phyloP scores from a whole-genome alignment of 345 rosid species.

The Rhodamnia rubescens region DNA sequence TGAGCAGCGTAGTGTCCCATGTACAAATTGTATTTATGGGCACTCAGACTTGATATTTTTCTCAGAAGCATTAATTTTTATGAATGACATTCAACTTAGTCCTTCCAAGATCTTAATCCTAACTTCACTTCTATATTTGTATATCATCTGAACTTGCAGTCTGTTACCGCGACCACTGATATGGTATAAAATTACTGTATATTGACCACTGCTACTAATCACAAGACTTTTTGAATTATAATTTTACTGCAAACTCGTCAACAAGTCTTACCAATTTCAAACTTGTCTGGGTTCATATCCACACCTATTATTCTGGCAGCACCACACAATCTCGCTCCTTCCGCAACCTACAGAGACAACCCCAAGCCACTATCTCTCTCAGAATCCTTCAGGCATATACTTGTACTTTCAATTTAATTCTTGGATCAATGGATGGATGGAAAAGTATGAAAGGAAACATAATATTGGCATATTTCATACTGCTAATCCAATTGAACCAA shows the following conservation, averaged over 20 bases:
- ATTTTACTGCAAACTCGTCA: neutral
- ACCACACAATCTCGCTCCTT: constrained; percentile 73
- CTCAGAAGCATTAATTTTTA: neutral
- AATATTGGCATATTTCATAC: constrained; percentile 19
- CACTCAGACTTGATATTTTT: neutral
- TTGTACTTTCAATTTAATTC: neutral
- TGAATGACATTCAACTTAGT: neutral
- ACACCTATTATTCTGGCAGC: constrained; percentile 73
- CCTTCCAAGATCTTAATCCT: neutral
- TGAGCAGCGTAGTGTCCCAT: neutral
- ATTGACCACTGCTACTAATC: neutral
- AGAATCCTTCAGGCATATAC: neutral
- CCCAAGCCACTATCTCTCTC: neutral
- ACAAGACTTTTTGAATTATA: neutral
- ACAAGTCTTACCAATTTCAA: constrained; percentile 45
- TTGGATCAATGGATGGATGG: neutral
- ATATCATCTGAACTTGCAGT: neutral
- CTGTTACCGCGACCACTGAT: neutral
- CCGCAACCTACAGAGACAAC: constrained; percentile 49
- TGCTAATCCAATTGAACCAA: constrained; percentile 83
- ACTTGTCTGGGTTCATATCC: constrained; percentile 55
- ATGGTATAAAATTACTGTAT: neutral
- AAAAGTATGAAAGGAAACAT: neutral
- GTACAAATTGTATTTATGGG: neutral
- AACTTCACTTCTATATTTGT: neutral